Evolutionary conservation across 257 asterid genomes (phyloP), one percentile per base, ranked within the genome.

Genomic region (Nicotiana obtusifolia): DNA sequence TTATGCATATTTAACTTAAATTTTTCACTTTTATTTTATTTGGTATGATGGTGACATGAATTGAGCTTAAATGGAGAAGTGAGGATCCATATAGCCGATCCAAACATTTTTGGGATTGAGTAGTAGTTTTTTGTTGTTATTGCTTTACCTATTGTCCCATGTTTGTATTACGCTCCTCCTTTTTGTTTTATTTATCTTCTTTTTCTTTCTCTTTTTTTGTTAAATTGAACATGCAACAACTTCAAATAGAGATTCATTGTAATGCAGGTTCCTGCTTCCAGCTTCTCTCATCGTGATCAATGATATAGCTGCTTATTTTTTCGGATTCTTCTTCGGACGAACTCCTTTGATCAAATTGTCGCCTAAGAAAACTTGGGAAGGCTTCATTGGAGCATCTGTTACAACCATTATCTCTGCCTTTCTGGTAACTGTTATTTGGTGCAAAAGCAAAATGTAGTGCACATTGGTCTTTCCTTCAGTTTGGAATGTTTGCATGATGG

Each of bases 361-460:
- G 33, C 98, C 97, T 5, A 92, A 94, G 89, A 94, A 94, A 89
- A 94, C 98, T 52, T 94, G 98, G 98, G 98, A 94, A 84, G 98
- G 98, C 83, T 94, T 94, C 88, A 94, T 94, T 68, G 98, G 98
- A 86, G 98, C 98, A 80, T 94, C 98, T 82, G 82, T 92, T 80
- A 85, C 97, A 78, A 94, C 98, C 54, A 80, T 94, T 83, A 83
- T 91, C 84, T 89, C 95, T 44, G 97, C 98, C 78, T 94, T 94
- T 87, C 80, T 92, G 91, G 98, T 92, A 80, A 75, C 44, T 75
- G 9, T 73, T 73, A 71, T 73, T 73, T 47, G 44, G 17, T 16
- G 26, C 80, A 75, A 75, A 47, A 73, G 41, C 20, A 44, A 71
- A 14, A 22, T 71, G 35, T 53, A 20, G 59, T 44, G 61, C 49